These are phyloP conservation scores for Chimonanthus praecox DNA, from an alignment of 164 flowering plant genomes.

Conservation along the genomic window DNA sequence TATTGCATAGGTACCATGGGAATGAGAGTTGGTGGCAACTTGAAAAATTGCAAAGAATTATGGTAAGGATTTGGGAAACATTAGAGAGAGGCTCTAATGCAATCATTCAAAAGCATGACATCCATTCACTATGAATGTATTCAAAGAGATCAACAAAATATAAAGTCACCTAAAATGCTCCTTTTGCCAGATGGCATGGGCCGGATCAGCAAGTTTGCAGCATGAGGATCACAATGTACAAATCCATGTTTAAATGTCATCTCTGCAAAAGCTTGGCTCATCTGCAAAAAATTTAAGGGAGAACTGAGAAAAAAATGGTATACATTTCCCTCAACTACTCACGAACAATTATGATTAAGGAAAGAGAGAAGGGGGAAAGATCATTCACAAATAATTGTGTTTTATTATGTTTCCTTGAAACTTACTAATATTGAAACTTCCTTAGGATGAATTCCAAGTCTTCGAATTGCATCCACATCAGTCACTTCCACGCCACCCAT, in stretches of 20 bases:
- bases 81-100: not conserved
- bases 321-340: not conserved
- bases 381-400: no score
- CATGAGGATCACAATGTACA: slow-evolving; percentile 99
- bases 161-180: slow-evolving; percentile 45
- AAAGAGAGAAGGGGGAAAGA: no score
- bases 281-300: slow-evolving; percentile 34
- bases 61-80: not conserved
- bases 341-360: no score
- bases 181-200: slow-evolving; percentile 54
- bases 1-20: not conserved
- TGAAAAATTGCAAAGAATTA: not conserved
- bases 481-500: slow-evolving; percentile 80
- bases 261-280: slow-evolving; percentile 88
- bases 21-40: not conserved
- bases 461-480: slow-evolving; percentile 60
- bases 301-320: not conserved
- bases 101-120: not conserved
- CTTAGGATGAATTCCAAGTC: slow-evolving; percentile 62
- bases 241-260: slow-evolving; percentile 98
- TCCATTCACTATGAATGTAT: not conserved
- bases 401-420: not conserved
- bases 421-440: slow-evolving; percentile 85
- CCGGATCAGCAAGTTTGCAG: slow-evolving; percentile 90
- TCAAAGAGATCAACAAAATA: not conserved